Evolutionary conservation across 2,329 filamentous ascomycete species (phyloP).

Genomic region (Sphaerulina musiva): DNA sequence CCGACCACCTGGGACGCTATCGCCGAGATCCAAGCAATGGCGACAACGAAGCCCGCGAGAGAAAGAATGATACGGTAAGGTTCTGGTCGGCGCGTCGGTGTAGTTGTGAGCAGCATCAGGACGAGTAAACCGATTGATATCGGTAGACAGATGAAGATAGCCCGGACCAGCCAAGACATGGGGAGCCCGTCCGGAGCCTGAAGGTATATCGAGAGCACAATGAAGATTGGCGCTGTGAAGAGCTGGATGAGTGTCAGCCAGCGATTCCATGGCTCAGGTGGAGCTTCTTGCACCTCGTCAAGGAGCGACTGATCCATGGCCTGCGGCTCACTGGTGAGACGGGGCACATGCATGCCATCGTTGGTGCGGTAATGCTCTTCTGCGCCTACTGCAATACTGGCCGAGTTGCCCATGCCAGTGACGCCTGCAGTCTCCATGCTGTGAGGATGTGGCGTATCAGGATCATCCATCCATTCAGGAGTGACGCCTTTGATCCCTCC

Average conservation of each 20-base stretch:
- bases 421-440: constrained; percentile 15
- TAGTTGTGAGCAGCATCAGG: constrained; percentile 62
- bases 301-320: constrained; percentile 7
- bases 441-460: constrained; percentile 17
- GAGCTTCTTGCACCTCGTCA: constrained; percentile 10
- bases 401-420: constrained; percentile 32
- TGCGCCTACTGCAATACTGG: constrained; percentile 28
- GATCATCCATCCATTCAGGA: constrained; percentile 14
- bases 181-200: constrained; percentile 43
- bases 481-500: constrained; percentile 15
- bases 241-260: constrained; percentile 84
- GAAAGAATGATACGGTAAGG: constrained; percentile 69
- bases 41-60: constrained; percentile 82
- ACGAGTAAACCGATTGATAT: constrained; percentile 61
- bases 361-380: constrained; percentile 28
- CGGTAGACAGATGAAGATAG: constrained; percentile 39
- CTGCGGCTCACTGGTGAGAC: constrained; percentile 11
- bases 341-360: constrained; percentile 9
- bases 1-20: constrained; percentile 94
- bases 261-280: constrained; percentile 63
- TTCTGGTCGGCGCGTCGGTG: constrained; percentile 58
- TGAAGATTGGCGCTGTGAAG: constrained; percentile 80
- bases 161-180: constrained; percentile 52
- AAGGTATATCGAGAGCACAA: constrained; percentile 58
- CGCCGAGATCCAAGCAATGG: constrained; percentile 92